Evolutionary conservation across 1,284 basidiomycete species (phyloP), one percentile per base, ranked within the genome.

Genomic region (Ustilago tritici): DNA sequence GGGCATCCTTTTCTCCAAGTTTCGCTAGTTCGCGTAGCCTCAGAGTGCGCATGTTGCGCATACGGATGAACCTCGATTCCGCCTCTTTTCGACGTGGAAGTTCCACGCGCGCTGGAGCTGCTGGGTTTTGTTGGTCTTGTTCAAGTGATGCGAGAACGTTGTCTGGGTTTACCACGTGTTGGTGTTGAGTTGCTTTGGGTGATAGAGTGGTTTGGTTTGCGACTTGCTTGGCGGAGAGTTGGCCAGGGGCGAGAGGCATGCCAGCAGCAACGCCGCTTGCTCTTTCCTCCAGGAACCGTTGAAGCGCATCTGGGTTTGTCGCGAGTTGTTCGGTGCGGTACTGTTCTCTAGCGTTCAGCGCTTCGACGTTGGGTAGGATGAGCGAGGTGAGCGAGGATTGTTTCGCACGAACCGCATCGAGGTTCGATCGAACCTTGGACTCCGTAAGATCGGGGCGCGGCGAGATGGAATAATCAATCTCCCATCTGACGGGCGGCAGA

Each of bases 171-270:
- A 53, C 15, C 19, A n/a, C 28, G 0, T 36, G 23, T 14, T 40
- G n/a, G 43, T 17, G 23, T 6, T 4, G 32, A n/a, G 35, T n/a
- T 53, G 15, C 19, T 17, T 9, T n/a, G 1, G 4, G 15, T 23
- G 47, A 4, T 49, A 23, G 46, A n/a, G 9, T 28, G 2, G 8
- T 15, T 31, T 28, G 23, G 0, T 28, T 28, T 55, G n/a, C 19
- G 28, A 28, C 41, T 2, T 40, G 40, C 43, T 61, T 54, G 2
- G 67, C 62, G 23, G 60, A 32, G n/a, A 67, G 11, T 31, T 85
- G 84, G 0, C 84, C 84, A 0, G 83, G 83, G 0, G 83, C 84
- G 0, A 77, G 41, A 0, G 84, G 84, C 84, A 85, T 84, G 4
- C 84, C 83, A 0, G 73, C 58, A 1, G 83, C 84, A 3, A 63